Base-by-base conservation (phyloP, 1,139 yeast genomes). In the Taiozyma sp. region DNA sequence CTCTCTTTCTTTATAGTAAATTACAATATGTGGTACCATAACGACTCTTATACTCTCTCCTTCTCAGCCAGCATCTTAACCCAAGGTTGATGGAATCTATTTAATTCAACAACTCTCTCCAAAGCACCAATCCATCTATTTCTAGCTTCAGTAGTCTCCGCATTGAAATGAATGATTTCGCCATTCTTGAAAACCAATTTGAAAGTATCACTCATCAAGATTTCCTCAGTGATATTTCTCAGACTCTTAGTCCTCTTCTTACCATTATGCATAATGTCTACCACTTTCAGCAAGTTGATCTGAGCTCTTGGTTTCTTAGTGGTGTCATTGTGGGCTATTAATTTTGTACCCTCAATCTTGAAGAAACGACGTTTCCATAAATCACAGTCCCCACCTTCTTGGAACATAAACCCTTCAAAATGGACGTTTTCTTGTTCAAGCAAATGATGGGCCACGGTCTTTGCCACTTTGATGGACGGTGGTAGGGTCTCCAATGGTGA, bases 371-470 rank as follows among this genome's bases (percentile, higher is more conserved):
- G 76, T 60, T 82, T 82, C 79, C 84, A 78, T 27, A 74, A 65
- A 12, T 76, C 78, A 58, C 88, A 78, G 67, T 87, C 95, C 10
- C 93, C 95, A 39, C 93, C 93, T 63, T 85, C 91, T 68, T 87
- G 95, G 61, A 80, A 79, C 70, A 86, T 67, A 63, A 74, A 84
- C 0, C 93, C 93, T 63, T 83, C 87, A 57, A 70, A 69, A 1
- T 57, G 57, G 16, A 74, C 61, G 2, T 51, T 46, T 16, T 70
- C 58, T 52, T 79, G 82, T 29, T 72, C 69, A 39, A 65, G 64
- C 49, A 79, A 70, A 57, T 81, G 79, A 19, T 72, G 67, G 27
- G 83, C 69, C 49, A 83, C 76, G 41, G 75, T 81, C 44, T 74
- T 68, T 2, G 90, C 90, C 38, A 79, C 69, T 52, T 73, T 74